Conservation (phyloP, 139 green algal genomes). For the Tetradesmus obliquus region DNA sequence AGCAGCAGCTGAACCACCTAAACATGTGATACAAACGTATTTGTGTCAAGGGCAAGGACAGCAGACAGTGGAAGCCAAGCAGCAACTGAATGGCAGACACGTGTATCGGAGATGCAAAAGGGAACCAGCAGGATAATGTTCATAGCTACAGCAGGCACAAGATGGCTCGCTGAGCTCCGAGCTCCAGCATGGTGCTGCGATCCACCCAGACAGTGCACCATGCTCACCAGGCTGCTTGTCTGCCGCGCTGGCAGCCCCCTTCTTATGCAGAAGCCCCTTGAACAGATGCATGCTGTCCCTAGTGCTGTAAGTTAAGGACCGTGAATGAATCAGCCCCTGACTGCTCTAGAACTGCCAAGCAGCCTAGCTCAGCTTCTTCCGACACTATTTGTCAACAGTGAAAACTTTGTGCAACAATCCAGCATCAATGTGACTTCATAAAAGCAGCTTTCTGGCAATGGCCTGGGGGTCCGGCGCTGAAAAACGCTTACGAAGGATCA, state of each 20-base stretch:
- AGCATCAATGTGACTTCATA: neutral
- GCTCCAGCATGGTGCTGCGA: neutral
- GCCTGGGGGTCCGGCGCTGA: neutral
- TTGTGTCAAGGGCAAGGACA: neutral
- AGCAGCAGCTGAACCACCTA: neutral
- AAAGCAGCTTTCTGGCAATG: neutral
- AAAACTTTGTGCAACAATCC: neutral
- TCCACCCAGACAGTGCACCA: neutral
- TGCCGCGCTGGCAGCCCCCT: neutral
- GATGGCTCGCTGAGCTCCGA: neutral
- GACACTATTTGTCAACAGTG: neutral
- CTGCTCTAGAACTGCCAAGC: neutral
- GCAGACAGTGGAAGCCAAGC: neutral
- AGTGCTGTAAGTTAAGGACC: neutral
- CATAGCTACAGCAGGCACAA: neutral
- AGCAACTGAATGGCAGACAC: neutral
- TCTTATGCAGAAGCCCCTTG: slow-evolving; percentile 18
- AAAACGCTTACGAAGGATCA: neutral
- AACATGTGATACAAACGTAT: neutral
- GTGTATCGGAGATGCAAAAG: neutral
- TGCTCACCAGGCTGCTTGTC: slow-evolving; percentile 7
- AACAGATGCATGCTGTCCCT: slow-evolving; percentile 1
- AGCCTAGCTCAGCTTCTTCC: neutral
- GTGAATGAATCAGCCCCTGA: neutral
- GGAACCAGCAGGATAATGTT: neutral